These are phyloP conservation scores for Bacidia gigantensis DNA, from an alignment of 495 filamentous ascomycete genomes.

Conservation along the genomic window DNA sequence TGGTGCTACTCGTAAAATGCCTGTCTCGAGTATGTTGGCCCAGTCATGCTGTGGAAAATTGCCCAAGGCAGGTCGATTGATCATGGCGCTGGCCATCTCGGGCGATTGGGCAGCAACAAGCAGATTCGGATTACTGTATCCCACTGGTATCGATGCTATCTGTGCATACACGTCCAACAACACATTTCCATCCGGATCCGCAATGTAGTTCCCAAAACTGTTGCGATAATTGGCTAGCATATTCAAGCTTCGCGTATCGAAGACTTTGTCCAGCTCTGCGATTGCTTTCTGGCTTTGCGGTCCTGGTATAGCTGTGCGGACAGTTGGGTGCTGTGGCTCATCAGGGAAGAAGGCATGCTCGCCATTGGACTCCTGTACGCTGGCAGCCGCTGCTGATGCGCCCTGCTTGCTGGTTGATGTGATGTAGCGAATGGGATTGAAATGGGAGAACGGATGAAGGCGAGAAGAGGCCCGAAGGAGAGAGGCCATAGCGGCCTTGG, in stretches of 20 bases:
- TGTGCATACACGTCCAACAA: constrained; percentile 42
- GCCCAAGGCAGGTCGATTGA: constrained; percentile 90
- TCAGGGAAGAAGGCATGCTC: constrained; percentile 47
- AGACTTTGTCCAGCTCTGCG: constrained; percentile 66
- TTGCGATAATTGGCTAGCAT: constrained; percentile 38
- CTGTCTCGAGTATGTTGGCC: constrained; percentile 72
- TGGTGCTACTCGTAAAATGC: constrained; percentile 77
- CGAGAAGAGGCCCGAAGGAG: constrained; percentile 31
- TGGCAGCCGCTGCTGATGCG: constrained; percentile 16
- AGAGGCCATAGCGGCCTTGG: constrained; percentile 26
- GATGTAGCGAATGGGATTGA: constrained; percentile 19
- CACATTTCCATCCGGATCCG: constrained; percentile 76
- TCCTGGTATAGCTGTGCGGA: constrained; percentile 74
- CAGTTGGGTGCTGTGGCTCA: constrained; percentile 61
- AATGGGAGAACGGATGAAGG: constrained; percentile 27
- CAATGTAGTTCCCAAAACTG: constrained; percentile 64
- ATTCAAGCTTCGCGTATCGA: constrained; percentile 87
- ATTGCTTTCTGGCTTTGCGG: constrained; percentile 60
- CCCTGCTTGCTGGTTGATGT: constrained; percentile 30
- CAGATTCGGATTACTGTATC: constrained; percentile 88
- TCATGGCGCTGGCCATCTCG: constrained; percentile 69
- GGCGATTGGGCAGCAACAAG: constrained; percentile 53
- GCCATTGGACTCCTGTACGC: constrained; percentile 1
- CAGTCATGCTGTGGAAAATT: constrained; percentile 93
- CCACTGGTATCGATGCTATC: constrained; percentile 93